Conservation (phyloP, 352 stramenopile genomes). For the Globisporangium echinulatum region DNA sequence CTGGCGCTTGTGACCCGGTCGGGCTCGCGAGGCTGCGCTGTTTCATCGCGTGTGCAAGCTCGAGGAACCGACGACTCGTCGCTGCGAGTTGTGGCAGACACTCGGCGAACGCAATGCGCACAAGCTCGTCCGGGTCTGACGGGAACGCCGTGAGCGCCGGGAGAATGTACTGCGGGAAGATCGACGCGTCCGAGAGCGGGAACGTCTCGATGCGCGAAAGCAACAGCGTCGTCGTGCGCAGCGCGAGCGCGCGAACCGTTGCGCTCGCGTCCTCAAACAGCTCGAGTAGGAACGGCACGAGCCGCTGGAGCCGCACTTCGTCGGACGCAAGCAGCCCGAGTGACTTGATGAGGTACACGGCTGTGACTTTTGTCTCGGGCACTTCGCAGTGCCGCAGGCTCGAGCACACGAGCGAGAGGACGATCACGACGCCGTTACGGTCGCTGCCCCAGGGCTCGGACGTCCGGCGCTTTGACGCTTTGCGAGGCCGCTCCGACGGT, state of each 20-base stretch:
- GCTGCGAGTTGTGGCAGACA: conserved; percentile 90
- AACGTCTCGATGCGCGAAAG: conserved; percentile 89
- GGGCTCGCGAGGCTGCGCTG: conserved; percentile 46
- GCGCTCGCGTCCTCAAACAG: conserved; percentile 90
- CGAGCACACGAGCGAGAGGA: conserved; percentile 80
- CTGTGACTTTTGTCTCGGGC: conserved; percentile 84
- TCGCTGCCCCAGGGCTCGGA: conserved; percentile 31
- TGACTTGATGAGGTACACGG: conserved; percentile 89
- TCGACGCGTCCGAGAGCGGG: conserved; percentile 91
- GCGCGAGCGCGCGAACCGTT: conserved; percentile 84
- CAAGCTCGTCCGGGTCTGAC: conserved; percentile 88
- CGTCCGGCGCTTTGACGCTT: not conserved
- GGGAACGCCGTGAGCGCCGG: conserved; percentile 87
- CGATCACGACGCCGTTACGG: conserved; percentile 82
- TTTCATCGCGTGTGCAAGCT: conserved; percentile 89
- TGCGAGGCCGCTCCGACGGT: not conserved
- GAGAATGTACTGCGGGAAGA: conserved; percentile 97
- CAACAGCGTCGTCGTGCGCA: conserved; percentile 88
- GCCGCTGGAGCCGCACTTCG: conserved; percentile 91
- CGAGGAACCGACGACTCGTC: conserved; percentile 91
- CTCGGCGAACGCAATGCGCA: conserved; percentile 93
- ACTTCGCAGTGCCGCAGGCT: conserved; percentile 81
- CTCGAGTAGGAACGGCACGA: conserved; percentile 92
- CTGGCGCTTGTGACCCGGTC: conserved; percentile 23
- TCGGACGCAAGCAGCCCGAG: conserved; percentile 88